These are phyloP conservation scores for Colletotrichum musae DNA, from an alignment of 2,329 filamentous ascomycete species.

Conservation along the genomic window DNA sequence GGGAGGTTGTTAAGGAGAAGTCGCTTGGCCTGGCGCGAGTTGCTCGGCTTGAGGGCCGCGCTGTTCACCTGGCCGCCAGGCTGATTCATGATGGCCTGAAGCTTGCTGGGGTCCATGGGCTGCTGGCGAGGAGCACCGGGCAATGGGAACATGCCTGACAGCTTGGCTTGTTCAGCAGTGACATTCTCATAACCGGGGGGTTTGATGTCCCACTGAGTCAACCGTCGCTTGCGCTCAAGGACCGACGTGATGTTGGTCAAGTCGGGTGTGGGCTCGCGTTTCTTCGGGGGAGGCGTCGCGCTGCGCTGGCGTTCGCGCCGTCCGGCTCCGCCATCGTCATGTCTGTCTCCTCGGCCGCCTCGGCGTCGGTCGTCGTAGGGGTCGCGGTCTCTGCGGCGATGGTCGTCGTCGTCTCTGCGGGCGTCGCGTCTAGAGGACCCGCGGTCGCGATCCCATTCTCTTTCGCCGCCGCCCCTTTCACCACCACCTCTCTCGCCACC, in stretches of 20 bases:
- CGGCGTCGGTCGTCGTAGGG: constrained; percentile 65
- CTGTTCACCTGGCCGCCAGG: constrained; percentile 79
- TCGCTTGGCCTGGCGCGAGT: constrained; percentile 94
- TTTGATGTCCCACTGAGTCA: constrained; percentile 99
- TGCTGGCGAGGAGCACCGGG: constrained; percentile 95
- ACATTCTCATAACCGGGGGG: constrained; percentile 98
- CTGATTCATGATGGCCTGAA: constrained; percentile 96
- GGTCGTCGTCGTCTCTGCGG: constrained; percentile 78
- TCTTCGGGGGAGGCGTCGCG: constrained; percentile 85
- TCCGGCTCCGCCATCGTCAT: constrained; percentile 52
- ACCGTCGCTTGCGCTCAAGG: constrained; percentile 86
- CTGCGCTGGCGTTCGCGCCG: constrained; percentile 77
- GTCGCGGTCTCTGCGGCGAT: constrained; percentile 69
- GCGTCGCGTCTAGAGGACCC: constrained; percentile 72
- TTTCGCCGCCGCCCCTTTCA: constrained; percentile 58
- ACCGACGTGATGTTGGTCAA: constrained; percentile 88
- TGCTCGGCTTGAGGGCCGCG: constrained; percentile 89
- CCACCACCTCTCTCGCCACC: constrained; percentile 50
- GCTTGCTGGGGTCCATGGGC: constrained; percentile 92
- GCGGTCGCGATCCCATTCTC: constrained; percentile 83
- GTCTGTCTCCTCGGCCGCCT: constrained; percentile 60
- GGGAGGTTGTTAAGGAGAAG: constrained; percentile 91
- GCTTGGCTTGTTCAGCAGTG: constrained; percentile 97
- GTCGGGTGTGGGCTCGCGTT: constrained; percentile 95
- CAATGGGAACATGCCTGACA: constrained; percentile 98